A percentile compares a stretch with the other conserved stretches of the same genome.
phyloP scores from a whole-genome alignment of 345 rosid genomes.

The Limnanthes douglasii region DNA sequence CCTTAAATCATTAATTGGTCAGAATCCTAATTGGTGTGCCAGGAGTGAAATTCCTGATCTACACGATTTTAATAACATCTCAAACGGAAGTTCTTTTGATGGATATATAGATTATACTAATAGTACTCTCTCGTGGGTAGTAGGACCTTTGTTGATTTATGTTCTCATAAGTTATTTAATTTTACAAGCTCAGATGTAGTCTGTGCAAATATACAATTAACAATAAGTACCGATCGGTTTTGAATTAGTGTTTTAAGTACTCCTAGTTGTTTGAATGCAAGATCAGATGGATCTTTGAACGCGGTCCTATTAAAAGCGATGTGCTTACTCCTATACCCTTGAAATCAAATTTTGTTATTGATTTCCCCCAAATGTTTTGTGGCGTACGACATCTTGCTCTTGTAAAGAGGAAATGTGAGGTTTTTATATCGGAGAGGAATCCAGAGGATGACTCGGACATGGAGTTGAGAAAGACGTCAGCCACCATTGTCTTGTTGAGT shows the following conservation, averaged over 20 bases:
- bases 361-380: slow-evolving; percentile 63
- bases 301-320: slow-evolving; percentile 22
- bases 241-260: slow-evolving; percentile 66
- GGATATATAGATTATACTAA: slow-evolving; percentile 24
- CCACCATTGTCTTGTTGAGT: slow-evolving; percentile 48
- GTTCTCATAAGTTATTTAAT: slow-evolving; percentile 21
- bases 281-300: slow-evolving; percentile 32
- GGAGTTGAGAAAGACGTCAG: slow-evolving; percentile 41
- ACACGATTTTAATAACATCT: slow-evolving; percentile 19
- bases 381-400: slow-evolving; percentile 55
- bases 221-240: slow-evolving; percentile 53
- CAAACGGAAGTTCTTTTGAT: slow-evolving; percentile 19
- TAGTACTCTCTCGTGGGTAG: slow-evolving; percentile 21
- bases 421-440: slow-evolving; percentile 73
- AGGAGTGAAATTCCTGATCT: slow-evolving; percentile 33
- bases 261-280: slow-evolving; percentile 62
- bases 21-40: slow-evolving; percentile 23
- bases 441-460: slow-evolving; percentile 70
- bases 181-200: slow-evolving; percentile 50
- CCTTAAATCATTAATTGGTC: slow-evolving; percentile 41
- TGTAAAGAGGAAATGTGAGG: slow-evolving; percentile 65
- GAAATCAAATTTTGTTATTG: slow-evolving; percentile 63
- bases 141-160: slow-evolving; percentile 31
- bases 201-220: slow-evolving; percentile 51
- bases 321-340: slow-evolving; percentile 46